phyloP scores from a whole-genome alignment of 371 early-diverging fungal genomes.

The Apophysomyces elegans region DNA sequence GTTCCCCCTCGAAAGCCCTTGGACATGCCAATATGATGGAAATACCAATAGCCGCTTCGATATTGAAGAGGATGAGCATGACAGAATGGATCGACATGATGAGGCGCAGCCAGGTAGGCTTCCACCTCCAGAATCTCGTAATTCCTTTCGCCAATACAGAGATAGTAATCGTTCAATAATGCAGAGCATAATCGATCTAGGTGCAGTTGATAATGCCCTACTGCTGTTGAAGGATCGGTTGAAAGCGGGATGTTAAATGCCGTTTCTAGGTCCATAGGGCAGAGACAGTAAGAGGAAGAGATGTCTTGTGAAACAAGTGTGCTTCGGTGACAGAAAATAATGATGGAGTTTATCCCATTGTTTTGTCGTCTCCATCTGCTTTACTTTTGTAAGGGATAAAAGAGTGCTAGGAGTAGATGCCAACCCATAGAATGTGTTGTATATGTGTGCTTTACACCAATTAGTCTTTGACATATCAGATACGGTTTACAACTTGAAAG shows the following conservation, averaged over 20 bases:
- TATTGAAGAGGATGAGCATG: slow-evolving; percentile 32
- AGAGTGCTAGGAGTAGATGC: too few relatives aligned
- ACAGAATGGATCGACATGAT: slow-evolving; percentile 29
- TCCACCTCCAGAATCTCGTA: slow-evolving; percentile 31
- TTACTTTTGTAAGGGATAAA: too few relatives aligned
- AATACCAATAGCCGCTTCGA: slow-evolving; percentile 26
- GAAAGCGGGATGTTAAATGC: background rate
- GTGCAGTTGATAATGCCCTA: background rate
- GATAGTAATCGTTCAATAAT: slow-evolving; percentile 12
- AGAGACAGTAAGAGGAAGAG: too few relatives aligned
- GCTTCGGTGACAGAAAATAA: too few relatives aligned
- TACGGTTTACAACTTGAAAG: too few relatives aligned
- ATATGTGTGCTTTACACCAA: too few relatives aligned
- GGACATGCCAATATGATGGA: slow-evolving; percentile 42
- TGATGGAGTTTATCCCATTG: too few relatives aligned
- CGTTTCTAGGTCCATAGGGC: background rate
- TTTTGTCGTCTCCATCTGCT: too few relatives aligned
- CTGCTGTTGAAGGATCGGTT: background rate
- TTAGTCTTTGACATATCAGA: too few relatives aligned
- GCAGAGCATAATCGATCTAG: background rate
- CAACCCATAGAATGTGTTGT: too few relatives aligned
- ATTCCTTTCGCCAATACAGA: slow-evolving; percentile 13
- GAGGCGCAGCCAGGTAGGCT: slow-evolving; percentile 25
- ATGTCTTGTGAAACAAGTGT: too few relatives aligned
- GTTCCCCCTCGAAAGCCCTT: slow-evolving; percentile 49